Percentiles rank a stretch among this genome's conserved stretches.
These are phyloP conservation scores for Lasiosphaeria hispida DNA, from an alignment of 495 filamentous ascomycete genomes.

Conservation along the genomic window DNA sequence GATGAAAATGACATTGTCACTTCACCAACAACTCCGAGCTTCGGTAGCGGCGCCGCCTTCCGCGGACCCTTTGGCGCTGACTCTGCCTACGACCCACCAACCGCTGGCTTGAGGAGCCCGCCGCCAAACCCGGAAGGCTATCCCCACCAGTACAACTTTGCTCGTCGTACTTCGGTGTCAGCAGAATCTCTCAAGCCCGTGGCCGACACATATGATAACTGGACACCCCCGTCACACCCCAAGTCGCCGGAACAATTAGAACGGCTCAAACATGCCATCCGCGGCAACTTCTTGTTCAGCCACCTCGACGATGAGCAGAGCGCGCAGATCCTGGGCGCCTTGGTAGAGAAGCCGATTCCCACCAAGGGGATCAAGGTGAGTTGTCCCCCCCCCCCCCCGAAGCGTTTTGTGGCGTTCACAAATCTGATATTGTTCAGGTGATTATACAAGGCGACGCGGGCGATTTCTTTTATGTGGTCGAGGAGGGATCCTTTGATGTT, in stretches of 20 bases:
- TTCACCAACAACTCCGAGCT: conserved; percentile 55
- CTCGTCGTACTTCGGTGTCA: conserved; percentile 91
- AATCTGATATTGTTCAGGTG: conserved; percentile 49
- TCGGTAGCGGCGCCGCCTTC: conserved; percentile 36
- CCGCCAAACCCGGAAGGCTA: conserved; percentile 62
- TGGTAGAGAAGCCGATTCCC: conserved; percentile 93
- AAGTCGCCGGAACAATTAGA: conserved; percentile 79
- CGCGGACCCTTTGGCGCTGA: conserved; percentile 50
- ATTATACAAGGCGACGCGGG: conserved; percentile 95
- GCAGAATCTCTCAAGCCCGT: conserved; percentile 93
- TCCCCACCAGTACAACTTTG: conserved; percentile 90
- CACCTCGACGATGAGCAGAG: conserved; percentile 92
- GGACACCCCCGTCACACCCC: conserved; percentile 79
- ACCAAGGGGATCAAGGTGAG: conserved; percentile 83
- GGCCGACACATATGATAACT: conserved; percentile 77
- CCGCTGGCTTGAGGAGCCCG: conserved; percentile 40
- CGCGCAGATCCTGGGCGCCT: conserved; percentile 79
- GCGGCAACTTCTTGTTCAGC: conserved; percentile 88
- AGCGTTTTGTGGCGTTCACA: background rate
- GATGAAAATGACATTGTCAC: conserved; percentile 58
- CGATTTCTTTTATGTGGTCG: conserved; percentile 97
- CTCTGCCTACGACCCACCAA: conserved; percentile 37
- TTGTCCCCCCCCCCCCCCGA: background rate
- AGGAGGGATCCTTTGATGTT: conserved; percentile 85
- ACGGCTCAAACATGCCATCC: conserved; percentile 77